Evolutionary conservation across 2,329 filamentous ascomycete genomes (phyloP).

Genomic region (Claviceps digitariae): DNA sequence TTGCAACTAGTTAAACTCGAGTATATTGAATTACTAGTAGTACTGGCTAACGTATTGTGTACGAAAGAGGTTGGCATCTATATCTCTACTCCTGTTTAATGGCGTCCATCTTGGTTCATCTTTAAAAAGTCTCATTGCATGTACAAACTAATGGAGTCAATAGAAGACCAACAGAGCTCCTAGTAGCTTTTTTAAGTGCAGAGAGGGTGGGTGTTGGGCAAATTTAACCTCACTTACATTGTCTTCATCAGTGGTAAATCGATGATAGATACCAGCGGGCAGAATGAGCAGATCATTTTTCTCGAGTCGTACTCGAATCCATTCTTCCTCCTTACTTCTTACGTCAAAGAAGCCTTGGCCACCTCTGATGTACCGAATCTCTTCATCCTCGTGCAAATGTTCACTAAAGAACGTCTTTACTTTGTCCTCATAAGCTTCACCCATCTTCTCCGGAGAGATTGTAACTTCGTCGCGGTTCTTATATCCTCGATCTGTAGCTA

Average conservation of each 20-base stretch:
- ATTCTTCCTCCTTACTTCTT: slow-evolving; percentile 65
- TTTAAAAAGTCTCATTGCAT: slow-evolving; percentile 94
- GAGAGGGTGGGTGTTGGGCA: background rate
- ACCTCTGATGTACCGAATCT: slow-evolving; percentile 87
- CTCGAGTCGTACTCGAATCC: slow-evolving; percentile 74
- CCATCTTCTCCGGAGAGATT: slow-evolving; percentile 77
- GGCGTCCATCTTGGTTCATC: slow-evolving; percentile 98
- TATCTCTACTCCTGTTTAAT: slow-evolving; percentile 62
- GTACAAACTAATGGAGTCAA: slow-evolving; percentile 55
- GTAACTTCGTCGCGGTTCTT: slow-evolving; percentile 91
- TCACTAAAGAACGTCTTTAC: slow-evolving; percentile 90
- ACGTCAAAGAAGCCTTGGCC: slow-evolving; percentile 93
- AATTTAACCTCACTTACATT: slow-evolving; percentile 50
- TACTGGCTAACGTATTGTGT: slow-evolving; percentile 56
- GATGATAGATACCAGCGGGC: slow-evolving; percentile 90
- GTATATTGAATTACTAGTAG: background rate
- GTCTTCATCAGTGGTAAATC: slow-evolving; percentile 84
- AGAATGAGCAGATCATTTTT: slow-evolving; percentile 87
- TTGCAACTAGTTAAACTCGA: background rate
- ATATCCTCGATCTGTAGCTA: slow-evolving; percentile 68
- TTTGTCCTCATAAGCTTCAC: slow-evolving; percentile 79
- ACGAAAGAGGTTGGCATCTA: slow-evolving; percentile 67
- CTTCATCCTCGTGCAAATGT: slow-evolving; percentile 95
- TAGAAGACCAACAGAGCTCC: background rate
- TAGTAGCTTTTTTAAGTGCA: background rate